Conservation (phyloP, 169 alveolate genomes). For the Plasmodium billcollinsi region DNA sequence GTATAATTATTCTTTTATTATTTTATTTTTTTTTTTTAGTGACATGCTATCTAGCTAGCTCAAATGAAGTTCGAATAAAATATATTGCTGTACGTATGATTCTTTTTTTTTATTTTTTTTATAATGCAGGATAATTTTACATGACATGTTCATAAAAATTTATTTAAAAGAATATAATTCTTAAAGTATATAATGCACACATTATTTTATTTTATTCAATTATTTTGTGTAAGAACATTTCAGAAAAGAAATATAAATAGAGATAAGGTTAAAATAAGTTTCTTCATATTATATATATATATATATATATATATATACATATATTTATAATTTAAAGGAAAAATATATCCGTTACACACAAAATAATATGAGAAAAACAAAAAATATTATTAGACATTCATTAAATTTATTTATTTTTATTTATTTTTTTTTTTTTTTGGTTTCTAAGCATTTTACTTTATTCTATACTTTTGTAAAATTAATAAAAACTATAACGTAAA, state of each 20-base stretch:
- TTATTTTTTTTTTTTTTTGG: no score
- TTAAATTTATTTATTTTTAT: no score
- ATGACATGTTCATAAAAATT: conserved; percentile 51
- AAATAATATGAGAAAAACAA: conserved; percentile 14
- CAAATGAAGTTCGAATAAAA: conserved; percentile 20
- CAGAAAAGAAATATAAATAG: conserved; percentile 8
- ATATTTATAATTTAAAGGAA: background rate
- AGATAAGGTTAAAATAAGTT: background rate
- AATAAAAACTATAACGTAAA: no score
- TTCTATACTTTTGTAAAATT: no score
- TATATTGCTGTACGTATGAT: conserved; percentile 1
- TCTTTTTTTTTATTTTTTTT: background rate
- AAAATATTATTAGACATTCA: background rate
- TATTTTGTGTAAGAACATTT: background rate
- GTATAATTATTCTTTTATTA: background rate
- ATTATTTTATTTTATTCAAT: background rate
- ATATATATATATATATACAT: conserved; percentile 17
- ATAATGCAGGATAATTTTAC: background rate
- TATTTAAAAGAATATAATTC: conserved; percentile 22
- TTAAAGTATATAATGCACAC: conserved; percentile 30
- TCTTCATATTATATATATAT: conserved; percentile 1
- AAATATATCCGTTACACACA: conserved; percentile 22
- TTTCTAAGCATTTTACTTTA: no score
- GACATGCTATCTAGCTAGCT: conserved; percentile 15
- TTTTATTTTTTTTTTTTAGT: conserved; percentile 20